Conservation (phyloP, 345 rosid genomes). For the Adansonia digitata region DNA sequence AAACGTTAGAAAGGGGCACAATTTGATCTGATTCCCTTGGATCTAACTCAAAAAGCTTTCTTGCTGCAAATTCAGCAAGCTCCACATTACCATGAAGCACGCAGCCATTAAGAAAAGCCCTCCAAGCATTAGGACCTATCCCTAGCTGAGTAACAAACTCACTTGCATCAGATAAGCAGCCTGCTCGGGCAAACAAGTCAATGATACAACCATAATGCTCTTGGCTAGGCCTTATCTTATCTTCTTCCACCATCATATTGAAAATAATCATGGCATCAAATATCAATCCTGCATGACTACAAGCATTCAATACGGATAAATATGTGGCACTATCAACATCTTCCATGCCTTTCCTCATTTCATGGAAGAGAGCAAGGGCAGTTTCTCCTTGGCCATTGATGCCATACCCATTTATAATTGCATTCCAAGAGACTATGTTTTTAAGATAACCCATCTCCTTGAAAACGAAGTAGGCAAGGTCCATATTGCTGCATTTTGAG, state of each 20-base stretch:
- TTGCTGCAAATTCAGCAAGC: slow-evolving; percentile 37
- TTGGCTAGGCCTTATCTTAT: slow-evolving; percentile 27
- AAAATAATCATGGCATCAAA: slow-evolving; percentile 36
- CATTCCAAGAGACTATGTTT: slow-evolving; percentile 42
- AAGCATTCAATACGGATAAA: slow-evolving; percentile 34
- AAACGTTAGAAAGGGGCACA: slow-evolving; percentile 40
- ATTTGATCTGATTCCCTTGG: slow-evolving; percentile 18
- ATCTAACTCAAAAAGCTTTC: slow-evolving; percentile 20
- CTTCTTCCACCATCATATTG: slow-evolving; percentile 29
- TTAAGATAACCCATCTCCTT: slow-evolving; percentile 34
- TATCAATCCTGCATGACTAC: slow-evolving; percentile 39
- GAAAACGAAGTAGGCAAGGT: slow-evolving; percentile 23
- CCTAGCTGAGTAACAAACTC: slow-evolving; percentile 17
- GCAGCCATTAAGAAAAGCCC: slow-evolving; percentile 37
- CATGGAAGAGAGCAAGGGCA: slow-evolving; percentile 29
- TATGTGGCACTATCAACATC: slow-evolving; percentile 34
- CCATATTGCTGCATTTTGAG: slow-evolving; percentile 38
- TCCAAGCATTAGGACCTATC: slow-evolving; percentile 33
- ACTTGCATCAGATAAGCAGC: slow-evolving; percentile 33
- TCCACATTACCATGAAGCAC: slow-evolving; percentile 32
- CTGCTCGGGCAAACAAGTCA: slow-evolving; percentile 41
- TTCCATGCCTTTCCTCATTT: slow-evolving; percentile 33
- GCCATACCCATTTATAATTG: slow-evolving; percentile 34
- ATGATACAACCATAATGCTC: slow-evolving; percentile 36
- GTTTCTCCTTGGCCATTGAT: slow-evolving; percentile 34